phyloP scores from a whole-genome alignment of 2,329 filamentous ascomycete species.

The Verticillium klebahnii region DNA sequence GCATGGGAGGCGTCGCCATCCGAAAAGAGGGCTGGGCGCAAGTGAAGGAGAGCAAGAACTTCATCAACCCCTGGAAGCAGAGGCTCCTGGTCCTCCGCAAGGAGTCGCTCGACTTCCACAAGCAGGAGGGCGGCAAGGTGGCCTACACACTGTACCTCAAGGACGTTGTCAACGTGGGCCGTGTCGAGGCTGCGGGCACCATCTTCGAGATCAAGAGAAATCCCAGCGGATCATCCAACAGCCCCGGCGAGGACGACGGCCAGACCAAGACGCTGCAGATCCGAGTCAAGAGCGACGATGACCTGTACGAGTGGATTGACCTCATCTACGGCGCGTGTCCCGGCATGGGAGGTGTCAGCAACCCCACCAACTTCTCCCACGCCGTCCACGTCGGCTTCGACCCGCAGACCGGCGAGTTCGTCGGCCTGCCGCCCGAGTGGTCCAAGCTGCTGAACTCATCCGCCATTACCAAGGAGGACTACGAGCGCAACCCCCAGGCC shows the following conservation, averaged over 20 bases:
- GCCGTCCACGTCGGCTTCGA: slow-evolving; percentile 97
- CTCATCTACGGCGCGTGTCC: slow-evolving; percentile 95
- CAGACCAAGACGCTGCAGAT: slow-evolving; percentile 82
- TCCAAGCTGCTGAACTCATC: slow-evolving; percentile 94
- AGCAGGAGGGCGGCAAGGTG: slow-evolving; percentile 82
- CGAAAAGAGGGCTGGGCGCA: slow-evolving; percentile 80
- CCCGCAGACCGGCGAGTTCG: slow-evolving; percentile 89
- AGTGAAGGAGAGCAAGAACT: slow-evolving; percentile 85
- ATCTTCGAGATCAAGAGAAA: slow-evolving; percentile 90
- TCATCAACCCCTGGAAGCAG: slow-evolving; percentile 83
- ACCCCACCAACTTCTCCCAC: slow-evolving; percentile 97
- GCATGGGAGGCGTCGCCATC: slow-evolving; percentile 63
- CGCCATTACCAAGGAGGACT: slow-evolving; percentile 97
- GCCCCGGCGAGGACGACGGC: slow-evolving; percentile 74
- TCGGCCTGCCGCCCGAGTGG: slow-evolving; percentile 93
- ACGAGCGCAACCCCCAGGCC: slow-evolving; percentile 90
- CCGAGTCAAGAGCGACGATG: slow-evolving; percentile 90
- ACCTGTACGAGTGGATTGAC: slow-evolving; percentile 98
- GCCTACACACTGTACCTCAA: slow-evolving; percentile 81
- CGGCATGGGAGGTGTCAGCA: slow-evolving; percentile 96
- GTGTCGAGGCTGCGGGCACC: slow-evolving; percentile 85
- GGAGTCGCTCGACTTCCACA: slow-evolving; percentile 90
- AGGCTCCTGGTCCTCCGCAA: slow-evolving; percentile 90
- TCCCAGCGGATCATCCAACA: slow-evolving; percentile 62
- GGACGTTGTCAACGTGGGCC: slow-evolving; percentile 84